These are phyloP conservation scores for Anaeramoeba flamelloides DNA, from an alignment of 78 protist genomes.

Conservation along the genomic window DNA sequence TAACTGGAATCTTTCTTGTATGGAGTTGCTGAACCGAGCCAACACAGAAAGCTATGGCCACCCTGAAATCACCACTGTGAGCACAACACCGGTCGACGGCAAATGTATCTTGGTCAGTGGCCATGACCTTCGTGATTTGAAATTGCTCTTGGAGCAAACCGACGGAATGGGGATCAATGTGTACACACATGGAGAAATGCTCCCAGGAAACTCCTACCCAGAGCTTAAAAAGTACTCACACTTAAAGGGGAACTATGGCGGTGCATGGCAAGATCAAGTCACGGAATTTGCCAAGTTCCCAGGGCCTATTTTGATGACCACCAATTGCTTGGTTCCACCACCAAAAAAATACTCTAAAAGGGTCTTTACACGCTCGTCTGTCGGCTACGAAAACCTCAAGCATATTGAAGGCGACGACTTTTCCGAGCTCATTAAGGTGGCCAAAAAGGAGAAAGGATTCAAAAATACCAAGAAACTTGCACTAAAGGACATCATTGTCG, in stretches of 20 bases:
- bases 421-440: conserved; percentile 8
- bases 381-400: conserved; percentile 28
- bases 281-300: conserved; percentile 42
- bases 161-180: conserved; percentile 43
- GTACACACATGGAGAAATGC: conserved; percentile 79
- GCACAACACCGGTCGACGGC: conserved; percentile 25
- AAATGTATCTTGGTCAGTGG: conserved; percentile 45
- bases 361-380: conserved; percentile 36
- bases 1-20: conserved; percentile 22
- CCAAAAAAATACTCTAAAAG: conserved; percentile 25
- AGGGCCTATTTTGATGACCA: conserved; percentile 60
- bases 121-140: conserved; percentile 43
- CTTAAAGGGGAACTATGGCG: conserved; percentile 56
- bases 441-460: conserved; percentile 19
- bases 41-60: conserved; percentile 17
- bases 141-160: conserved; percentile 28
- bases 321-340: conserved; percentile 60
- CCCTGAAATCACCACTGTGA: conserved; percentile 22
- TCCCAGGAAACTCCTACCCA: conserved; percentile 59
- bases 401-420: conserved; percentile 4
- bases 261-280: conserved; percentile 67
- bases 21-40: conserved; percentile 32
- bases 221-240: conserved; percentile 21
- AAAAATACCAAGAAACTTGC: not conserved
- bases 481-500: conserved; percentile 8